Evolutionary conservation across 1,139 yeast genomes (phyloP).

Genomic region (Arxiozyma slooffiae): DNA sequence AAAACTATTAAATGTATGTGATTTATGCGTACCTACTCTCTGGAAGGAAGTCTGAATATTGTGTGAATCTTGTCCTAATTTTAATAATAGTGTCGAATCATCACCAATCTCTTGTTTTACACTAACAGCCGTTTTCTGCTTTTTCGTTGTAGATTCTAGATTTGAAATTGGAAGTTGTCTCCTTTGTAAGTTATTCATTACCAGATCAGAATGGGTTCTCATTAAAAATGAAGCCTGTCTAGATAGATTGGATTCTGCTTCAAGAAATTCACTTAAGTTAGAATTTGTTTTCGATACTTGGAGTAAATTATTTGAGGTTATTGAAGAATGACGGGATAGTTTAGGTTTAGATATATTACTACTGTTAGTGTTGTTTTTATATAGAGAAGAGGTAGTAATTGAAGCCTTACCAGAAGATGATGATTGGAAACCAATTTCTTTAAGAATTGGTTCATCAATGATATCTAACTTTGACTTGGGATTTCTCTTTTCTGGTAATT

Average conservation of each 20-base stretch:
- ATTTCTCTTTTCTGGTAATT: conserved; percentile 1
- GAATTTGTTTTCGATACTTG: conserved; percentile 16
- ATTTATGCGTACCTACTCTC: conserved; percentile 23
- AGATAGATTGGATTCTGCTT: conserved; percentile 12
- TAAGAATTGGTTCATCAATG: not conserved
- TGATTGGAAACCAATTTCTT: not conserved
- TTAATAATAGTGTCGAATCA: not conserved
- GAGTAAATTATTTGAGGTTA: not conserved
- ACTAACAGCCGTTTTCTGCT: not conserved
- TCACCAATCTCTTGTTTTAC: not conserved
- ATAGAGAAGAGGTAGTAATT: conserved; percentile 2
- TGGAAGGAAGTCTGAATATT: conserved; percentile 13
- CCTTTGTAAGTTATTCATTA: conserved; percentile 23
- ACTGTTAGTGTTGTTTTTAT: not conserved
- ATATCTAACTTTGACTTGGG: not conserved
- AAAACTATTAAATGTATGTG: not conserved
- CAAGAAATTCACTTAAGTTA: conserved; percentile 21
- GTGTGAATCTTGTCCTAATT: not conserved
- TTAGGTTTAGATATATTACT: not conserved
- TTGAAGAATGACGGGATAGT: conserved; percentile 1
- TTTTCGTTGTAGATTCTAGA: conserved; percentile 8
- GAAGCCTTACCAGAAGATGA: conserved; percentile 3
- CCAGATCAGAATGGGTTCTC: conserved; percentile 26
- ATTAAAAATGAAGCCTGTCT: conserved; percentile 16
- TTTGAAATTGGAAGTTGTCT: conserved; percentile 27